phyloP scores from a whole-genome alignment of 2,329 filamentous ascomycete species.

The Pyricularia grisea region DNA sequence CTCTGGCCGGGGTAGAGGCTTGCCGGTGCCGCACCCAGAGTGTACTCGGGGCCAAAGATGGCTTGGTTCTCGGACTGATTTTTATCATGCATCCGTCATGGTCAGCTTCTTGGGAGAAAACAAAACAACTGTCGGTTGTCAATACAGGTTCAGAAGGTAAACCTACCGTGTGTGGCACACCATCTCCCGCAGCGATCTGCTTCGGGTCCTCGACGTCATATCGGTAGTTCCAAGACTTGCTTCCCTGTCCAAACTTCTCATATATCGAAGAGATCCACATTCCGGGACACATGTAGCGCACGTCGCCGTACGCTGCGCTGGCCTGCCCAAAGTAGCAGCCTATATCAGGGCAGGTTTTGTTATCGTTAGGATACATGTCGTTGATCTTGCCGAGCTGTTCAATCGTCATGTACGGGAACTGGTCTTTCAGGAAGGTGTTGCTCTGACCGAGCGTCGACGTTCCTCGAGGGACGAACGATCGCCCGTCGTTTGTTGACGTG shows the following conservation, averaged over 20 bases:
- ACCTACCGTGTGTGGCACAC: constrained; percentile 44
- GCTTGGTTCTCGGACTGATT: constrained; percentile 46
- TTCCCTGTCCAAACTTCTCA: constrained; percentile 15
- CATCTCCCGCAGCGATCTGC: constrained; percentile 41
- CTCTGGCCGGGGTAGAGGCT: constrained; percentile 42
- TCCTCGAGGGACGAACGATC: constrained; percentile 43
- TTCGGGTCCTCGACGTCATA: constrained; percentile 56
- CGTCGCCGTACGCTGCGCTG: constrained; percentile 51
- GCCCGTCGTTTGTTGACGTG: constrained; percentile 57
- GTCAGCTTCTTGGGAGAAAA: not conserved
- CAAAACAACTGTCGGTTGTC: not conserved
- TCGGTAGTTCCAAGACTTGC: constrained; percentile 54
- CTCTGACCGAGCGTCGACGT: constrained; percentile 18
- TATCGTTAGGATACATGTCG: constrained; percentile 42
- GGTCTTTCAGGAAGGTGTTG: constrained; percentile 45
- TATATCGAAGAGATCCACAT: constrained; percentile 38
- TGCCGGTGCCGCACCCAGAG: constrained; percentile 33
- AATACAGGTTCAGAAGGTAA: too few species aligned
- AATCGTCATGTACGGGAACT: constrained; percentile 46
- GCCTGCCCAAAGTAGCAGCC: constrained; percentile 50
- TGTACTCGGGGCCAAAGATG: constrained; percentile 55
- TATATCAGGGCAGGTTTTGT: constrained; percentile 33
- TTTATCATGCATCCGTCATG: constrained; percentile 20
- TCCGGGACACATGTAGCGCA: constrained; percentile 56
- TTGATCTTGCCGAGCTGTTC: constrained; percentile 42